Percentiles rank a stretch among this genome's conserved stretches.
Conservation (phyloP, 495 filamentous ascomycete species). For the Penicillium salamii region DNA sequence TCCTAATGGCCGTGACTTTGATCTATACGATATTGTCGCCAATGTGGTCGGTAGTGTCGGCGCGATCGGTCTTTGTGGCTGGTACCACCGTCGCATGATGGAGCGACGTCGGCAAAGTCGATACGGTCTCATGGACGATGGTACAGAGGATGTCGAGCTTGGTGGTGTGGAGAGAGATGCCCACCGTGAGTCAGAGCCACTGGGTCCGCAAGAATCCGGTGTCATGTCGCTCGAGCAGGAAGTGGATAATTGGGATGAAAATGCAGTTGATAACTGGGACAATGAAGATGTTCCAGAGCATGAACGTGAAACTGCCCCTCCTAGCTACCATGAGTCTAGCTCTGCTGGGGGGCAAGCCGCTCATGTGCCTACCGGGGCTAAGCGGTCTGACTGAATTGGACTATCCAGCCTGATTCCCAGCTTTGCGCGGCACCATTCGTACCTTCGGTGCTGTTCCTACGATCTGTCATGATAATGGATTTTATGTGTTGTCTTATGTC, state of each 20-base stretch:
- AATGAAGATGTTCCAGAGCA: conserved; percentile 47
- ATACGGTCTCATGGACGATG: conserved; percentile 62
- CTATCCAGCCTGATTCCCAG: too few species aligned
- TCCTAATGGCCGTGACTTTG: conserved; percentile 79
- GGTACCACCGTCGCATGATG: conserved; percentile 95
- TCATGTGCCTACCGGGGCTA: conserved; percentile 6
- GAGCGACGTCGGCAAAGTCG: conserved; percentile 77
- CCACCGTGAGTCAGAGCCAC: conserved; percentile 47
- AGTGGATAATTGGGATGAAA: conserved; percentile 83
- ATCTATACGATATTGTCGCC: conserved; percentile 80
- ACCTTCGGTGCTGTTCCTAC: not conserved
- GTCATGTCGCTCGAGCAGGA: conserved; percentile 62
- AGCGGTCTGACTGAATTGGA: conserved; percentile 18
- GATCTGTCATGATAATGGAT: conserved; percentile 15
- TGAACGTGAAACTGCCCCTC: conserved; percentile 13
- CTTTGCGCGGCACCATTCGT: too few species aligned
- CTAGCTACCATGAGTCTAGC: conserved; percentile 18
- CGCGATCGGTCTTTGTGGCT: conserved; percentile 70
- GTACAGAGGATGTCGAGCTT: conserved; percentile 52
- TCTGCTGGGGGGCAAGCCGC: not conserved
- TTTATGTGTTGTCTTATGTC: conserved; percentile 20
- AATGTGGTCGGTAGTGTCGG: conserved; percentile 77
- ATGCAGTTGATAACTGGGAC: conserved; percentile 72
- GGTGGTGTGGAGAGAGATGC: conserved; percentile 49
- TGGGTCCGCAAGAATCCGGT: conserved; percentile 57